Evolutionary conservation across 805 yeast species (phyloP), one percentile per base, ranked within the genome.

Genomic region (Metschnikowia reukaufii): DNA sequence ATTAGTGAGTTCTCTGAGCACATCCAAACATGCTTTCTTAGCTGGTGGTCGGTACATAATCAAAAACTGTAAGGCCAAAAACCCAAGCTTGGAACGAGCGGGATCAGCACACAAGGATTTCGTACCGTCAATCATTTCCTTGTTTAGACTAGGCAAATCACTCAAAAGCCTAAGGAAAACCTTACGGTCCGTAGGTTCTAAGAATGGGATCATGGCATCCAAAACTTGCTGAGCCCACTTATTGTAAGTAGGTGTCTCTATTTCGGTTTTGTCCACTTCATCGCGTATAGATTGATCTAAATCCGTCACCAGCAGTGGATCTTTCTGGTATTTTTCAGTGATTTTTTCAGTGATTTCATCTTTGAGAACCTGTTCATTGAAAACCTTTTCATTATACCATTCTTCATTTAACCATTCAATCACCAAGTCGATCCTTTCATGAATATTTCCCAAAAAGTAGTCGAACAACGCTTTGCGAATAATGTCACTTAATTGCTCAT

Each of bases 341-440:
- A 41, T 57, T 48, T 30, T 47, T 42, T 38, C 56, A 2, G 47
- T 54, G 30, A 51, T 54, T 21, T 49, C 56, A 6, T 57, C 61
- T 54, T 48, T 48, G 29, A 60, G 44, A 21, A 49, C 54, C 49
- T 54, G 69, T 49, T 72, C 74, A 48, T 65, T 66, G 40, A 59
- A 57, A 3, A 77, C 77, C 47, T 59, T 68, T 59, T 84, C 87
- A 40, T 80, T 72, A 67, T 81, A 83, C 95, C 97, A 94, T 64
- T 94, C 99, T 66, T 94, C 99, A 58, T 86, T 91, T 45, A 94
- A 69, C 99, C 99, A 94, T 52, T 86, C 90, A 32, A 92, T 82
- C 16, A 89, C 82, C 30, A 84, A 67, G 48, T 88, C 95, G 10
- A 91, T 75, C 30, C 92, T 72, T 8, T 72, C 73, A 45, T 85